These are phyloP conservation scores for Zymoseptoria crescenta DNA, from an alignment of 2,329 filamentous ascomycete species.

Conservation along the genomic window DNA sequence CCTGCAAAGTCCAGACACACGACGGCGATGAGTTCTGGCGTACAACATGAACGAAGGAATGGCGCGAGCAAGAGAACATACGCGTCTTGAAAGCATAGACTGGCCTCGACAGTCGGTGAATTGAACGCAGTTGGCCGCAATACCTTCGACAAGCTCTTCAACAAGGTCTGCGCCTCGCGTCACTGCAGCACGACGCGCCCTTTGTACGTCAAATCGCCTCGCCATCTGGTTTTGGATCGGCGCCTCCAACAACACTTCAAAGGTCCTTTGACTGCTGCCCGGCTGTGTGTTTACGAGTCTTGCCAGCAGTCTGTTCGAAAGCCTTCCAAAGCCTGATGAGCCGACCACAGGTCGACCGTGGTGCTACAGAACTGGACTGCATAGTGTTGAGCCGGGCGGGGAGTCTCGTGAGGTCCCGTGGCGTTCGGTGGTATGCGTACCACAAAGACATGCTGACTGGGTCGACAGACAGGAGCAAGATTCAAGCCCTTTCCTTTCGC, in stretches of 20 bases:
- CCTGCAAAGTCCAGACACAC: background rate
- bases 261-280: too few relatives aligned
- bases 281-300: background rate
- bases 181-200: background rate
- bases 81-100: background rate
- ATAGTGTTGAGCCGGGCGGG: background rate
- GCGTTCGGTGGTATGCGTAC: background rate
- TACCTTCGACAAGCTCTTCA: background rate
- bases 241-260: background rate
- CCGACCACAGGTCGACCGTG: background rate
- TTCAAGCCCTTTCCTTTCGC: background rate
- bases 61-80: background rate
- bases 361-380: background rate
- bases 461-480: background rate
- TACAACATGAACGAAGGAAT: background rate
- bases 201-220: background rate
- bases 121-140: background rate
- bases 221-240: background rate
- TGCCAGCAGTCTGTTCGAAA: background rate
- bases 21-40: background rate
- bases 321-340: background rate
- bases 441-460: background rate
- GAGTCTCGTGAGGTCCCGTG: background rate
- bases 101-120: background rate
- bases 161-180: background rate